These are phyloP conservation scores for Aspergillus phoenicis DNA, from an alignment of 2,329 filamentous ascomycete genomes.

Conservation along the genomic window DNA sequence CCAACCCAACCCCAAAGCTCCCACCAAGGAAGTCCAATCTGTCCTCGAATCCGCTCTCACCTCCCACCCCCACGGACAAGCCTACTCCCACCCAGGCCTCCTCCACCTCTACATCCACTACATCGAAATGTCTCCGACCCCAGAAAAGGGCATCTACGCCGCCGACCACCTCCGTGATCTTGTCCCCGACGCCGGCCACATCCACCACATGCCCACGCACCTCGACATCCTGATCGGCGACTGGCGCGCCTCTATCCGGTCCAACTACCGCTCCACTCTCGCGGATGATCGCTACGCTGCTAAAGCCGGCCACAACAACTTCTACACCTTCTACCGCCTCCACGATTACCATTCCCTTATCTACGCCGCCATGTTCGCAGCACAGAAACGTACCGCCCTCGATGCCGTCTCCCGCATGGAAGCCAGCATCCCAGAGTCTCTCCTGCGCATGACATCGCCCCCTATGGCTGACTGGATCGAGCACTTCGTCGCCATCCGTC, in stretches of 20 bases:
- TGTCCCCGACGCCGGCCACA: conserved; percentile 68
- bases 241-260: conserved; percentile 65
- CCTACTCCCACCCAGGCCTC: conserved; percentile 62
- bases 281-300: conserved; percentile 57
- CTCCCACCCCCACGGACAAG: too few species aligned
- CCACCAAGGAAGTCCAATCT: conserved; percentile 58
- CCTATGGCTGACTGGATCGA: conserved; percentile 81
- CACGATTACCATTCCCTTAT: conserved; percentile 49
- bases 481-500: conserved; percentile 64
- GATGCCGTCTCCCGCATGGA: conserved; percentile 63
- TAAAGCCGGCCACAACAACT: conserved; percentile 48
- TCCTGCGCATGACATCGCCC: conserved; percentile 66
- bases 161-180: conserved; percentile 65
- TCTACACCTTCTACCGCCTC: conserved; percentile 58
- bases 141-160: conserved; percentile 62
- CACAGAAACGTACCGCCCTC: conserved; percentile 33
- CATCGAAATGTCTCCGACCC: conserved; percentile 71
- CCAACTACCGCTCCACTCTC: conserved; percentile 65
- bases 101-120: conserved; percentile 75
- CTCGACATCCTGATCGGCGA: conserved; percentile 72
- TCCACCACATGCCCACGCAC: conserved; percentile 76
- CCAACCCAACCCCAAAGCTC: conserved; percentile 55
- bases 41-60: conserved; percentile 61
- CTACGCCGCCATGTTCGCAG: conserved; percentile 76
- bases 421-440: conserved; percentile 60